Conservation (phyloP, 129 eudicot species). For the Smallanthus sonchifolius region DNA sequence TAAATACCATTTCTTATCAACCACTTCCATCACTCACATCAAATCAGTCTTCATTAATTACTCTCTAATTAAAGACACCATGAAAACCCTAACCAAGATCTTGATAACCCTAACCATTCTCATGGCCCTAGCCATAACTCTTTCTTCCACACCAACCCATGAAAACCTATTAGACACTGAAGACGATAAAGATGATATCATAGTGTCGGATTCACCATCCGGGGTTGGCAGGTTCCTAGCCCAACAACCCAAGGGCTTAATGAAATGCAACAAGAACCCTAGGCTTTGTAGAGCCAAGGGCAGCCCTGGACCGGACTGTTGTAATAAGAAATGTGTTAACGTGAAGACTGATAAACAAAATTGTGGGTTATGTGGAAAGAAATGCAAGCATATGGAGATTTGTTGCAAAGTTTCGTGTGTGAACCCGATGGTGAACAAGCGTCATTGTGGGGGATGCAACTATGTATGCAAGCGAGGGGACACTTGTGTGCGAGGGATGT, state of each 20-base stretch:
- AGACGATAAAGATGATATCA: not conserved
- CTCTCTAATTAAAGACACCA: conserved; percentile 4
- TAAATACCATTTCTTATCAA: not conserved
- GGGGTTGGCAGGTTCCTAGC: conserved; percentile 14
- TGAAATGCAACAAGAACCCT: conserved; percentile 42
- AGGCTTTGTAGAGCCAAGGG: conserved; percentile 36
- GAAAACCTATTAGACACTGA: not conserved
- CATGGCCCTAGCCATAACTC: conserved; percentile 15
- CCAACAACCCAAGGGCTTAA: conserved; percentile 13
- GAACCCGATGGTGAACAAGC: conserved; percentile 34
- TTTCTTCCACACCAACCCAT: conserved; percentile 12
- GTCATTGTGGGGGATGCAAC: conserved; percentile 61
- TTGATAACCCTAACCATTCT: conserved; percentile 19
- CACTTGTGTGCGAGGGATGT: conserved; percentile 48
- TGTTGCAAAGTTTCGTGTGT: conserved; percentile 61
- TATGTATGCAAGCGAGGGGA: conserved; percentile 39
- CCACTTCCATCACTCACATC: too few species aligned
- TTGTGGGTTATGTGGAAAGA: conserved; percentile 55
- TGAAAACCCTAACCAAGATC: conserved; percentile 20
- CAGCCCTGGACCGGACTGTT: conserved; percentile 47
- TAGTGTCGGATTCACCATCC: not conserved
- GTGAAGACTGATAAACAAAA: conserved; percentile 39
- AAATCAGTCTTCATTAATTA: too few species aligned
- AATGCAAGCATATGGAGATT: conserved; percentile 43
- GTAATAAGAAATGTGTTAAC: conserved; percentile 46